Percentiles rank a stretch among this genome's conserved stretches.
Conservation (phyloP, 441 rosid species). For the Arabidopsis hybrid region DNA sequence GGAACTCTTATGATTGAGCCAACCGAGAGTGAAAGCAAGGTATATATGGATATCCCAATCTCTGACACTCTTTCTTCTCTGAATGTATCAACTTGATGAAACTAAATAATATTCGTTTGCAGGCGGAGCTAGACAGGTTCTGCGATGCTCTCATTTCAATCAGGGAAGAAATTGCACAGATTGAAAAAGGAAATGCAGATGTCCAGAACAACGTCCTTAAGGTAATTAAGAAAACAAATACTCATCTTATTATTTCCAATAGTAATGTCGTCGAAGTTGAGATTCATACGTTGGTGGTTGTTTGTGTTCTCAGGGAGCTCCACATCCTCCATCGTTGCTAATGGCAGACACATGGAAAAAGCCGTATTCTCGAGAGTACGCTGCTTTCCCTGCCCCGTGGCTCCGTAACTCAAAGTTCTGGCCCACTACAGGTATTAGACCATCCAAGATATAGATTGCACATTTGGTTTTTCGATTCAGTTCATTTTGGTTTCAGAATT, state of each 20-base stretch:
- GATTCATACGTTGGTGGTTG: background rate
- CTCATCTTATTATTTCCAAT: constrained; percentile 11
- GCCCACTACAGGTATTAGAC: constrained; percentile 75
- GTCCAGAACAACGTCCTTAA: constrained; percentile 87
- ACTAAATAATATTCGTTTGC: constrained; percentile 43
- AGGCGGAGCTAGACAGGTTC: constrained; percentile 96
- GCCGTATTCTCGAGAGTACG: constrained; percentile 87
- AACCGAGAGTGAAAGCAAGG: constrained; percentile 99
- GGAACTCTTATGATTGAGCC: constrained; percentile 99
- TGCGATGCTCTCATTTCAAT: constrained; percentile 96
- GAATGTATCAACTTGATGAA: background rate
- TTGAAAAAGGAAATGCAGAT: constrained; percentile 92
- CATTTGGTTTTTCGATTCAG: background rate
- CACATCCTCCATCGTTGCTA: constrained; percentile 94
- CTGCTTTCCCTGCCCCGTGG: constrained; percentile 98
- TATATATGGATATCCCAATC: constrained; percentile 34
- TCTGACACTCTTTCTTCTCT: background rate
- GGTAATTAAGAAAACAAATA: constrained; percentile 51
- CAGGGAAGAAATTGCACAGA: constrained; percentile 88
- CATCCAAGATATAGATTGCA: background rate
- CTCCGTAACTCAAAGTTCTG: constrained; percentile 88
- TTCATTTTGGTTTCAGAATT: background rate
- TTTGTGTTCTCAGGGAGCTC: constrained; percentile 73
- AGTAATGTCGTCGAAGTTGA: background rate
- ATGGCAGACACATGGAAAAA: constrained; percentile 97